These are phyloP conservation scores for Daldinia caldariorum DNA, from an alignment of 495 filamentous ascomycete genomes.

Conservation along the genomic window DNA sequence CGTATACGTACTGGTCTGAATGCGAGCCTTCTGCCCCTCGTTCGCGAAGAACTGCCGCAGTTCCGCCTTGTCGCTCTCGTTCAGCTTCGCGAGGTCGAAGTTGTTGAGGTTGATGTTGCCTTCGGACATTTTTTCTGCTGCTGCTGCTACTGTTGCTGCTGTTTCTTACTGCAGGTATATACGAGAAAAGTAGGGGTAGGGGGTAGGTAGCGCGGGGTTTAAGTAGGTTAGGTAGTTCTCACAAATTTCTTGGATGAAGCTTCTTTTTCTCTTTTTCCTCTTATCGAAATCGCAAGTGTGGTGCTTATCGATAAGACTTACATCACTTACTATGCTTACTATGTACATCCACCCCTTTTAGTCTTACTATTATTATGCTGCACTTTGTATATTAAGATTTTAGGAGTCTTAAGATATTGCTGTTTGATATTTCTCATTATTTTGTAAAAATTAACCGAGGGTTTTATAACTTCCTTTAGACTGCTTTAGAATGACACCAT, in stretches of 20 bases:
- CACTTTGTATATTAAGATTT: not conserved
- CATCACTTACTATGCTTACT: too few relatives aligned
- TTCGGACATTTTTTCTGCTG: conserved; percentile 32
- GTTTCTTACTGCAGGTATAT: not conserved
- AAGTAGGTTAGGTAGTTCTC: too few relatives aligned
- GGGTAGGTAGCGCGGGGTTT: too few relatives aligned
- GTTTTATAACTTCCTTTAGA: not conserved
- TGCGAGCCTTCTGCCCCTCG: conserved; percentile 80
- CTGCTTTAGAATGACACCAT: not conserved
- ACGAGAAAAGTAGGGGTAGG: not conserved
- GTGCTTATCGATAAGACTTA: conserved; percentile 12
- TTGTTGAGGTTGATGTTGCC: conserved; percentile 45
- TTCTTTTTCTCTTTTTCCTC: conserved; percentile 1
- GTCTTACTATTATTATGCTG: not conserved
- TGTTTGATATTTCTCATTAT: not conserved
- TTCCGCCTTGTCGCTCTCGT: conserved; percentile 84
- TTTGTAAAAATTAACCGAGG: not conserved
- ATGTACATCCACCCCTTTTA: not conserved
- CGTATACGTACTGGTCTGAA: conserved; percentile 76
- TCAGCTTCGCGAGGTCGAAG: conserved; percentile 75
- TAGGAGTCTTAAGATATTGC: not conserved
- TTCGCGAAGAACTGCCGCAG: conserved; percentile 81
- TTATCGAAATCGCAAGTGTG: not conserved
- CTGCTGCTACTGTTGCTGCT: too few relatives aligned
- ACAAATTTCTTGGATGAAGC: not conserved